Evolutionary conservation across 163 green algal genomes (phyloP).

Genomic region (Chlorella variabilis): DNA sequence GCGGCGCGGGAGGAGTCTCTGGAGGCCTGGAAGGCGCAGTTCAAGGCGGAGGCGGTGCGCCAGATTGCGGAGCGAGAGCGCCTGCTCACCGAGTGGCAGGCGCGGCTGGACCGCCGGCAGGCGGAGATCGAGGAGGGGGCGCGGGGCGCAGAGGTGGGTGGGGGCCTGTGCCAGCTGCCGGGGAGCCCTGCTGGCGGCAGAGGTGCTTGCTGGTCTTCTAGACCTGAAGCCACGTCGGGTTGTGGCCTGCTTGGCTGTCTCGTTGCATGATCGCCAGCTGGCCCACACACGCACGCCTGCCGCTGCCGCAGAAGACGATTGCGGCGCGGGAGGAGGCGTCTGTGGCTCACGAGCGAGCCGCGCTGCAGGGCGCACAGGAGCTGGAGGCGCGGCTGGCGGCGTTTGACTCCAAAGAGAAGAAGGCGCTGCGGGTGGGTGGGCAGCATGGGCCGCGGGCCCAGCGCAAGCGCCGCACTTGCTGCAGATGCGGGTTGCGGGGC

Average conservation of each 20-base stretch:
- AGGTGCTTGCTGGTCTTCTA: too few species aligned
- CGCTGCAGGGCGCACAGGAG: constrained; percentile 27
- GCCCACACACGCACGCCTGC: too few species aligned
- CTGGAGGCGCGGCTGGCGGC: constrained; percentile 21
- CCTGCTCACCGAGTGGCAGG: constrained; percentile 64
- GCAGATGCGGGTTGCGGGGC: background rate
- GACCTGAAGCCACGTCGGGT: too few species aligned
- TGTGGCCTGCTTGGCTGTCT: too few species aligned
- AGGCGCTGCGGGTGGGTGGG: constrained; percentile 12
- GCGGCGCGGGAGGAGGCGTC: constrained; percentile 37
- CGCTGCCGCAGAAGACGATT: constrained; percentile 37
- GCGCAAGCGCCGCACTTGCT: background rate
- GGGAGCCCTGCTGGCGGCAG: background rate
- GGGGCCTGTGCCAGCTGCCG: background rate
- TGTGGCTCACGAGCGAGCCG: constrained; percentile 20
- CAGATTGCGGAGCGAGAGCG: constrained; percentile 66
- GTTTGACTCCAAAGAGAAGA: constrained; percentile 42
- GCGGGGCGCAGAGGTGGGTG: constrained; percentile 25
- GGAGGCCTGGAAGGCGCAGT: constrained; percentile 58
- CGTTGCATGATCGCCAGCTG: too few species aligned
- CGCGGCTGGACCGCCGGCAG: constrained; percentile 59
- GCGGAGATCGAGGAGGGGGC: constrained; percentile 55
- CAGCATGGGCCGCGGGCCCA: background rate
- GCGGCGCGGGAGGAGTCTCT: constrained; percentile 53
- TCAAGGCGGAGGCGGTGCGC: constrained; percentile 49